These are phyloP conservation scores for Talaromyces ruber DNA, from an alignment of 495 filamentous ascomycete genomes.

Conservation along the genomic window DNA sequence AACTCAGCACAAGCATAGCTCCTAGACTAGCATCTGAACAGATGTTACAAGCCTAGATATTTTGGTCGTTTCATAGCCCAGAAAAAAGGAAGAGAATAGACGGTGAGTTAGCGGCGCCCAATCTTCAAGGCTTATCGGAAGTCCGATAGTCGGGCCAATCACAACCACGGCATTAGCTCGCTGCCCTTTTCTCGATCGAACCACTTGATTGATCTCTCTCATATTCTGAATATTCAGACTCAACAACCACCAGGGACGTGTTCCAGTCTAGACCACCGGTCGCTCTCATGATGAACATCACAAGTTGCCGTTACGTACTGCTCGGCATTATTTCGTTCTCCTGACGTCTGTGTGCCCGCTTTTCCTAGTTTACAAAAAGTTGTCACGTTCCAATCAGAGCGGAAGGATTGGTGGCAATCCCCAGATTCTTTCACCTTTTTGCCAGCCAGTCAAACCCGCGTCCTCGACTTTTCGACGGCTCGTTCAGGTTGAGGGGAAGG, in stretches of 20 bases:
- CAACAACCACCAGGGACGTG: background rate
- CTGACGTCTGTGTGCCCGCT: background rate
- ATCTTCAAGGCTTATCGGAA: background rate
- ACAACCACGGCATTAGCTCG: background rate
- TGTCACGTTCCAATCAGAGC: constrained; percentile 1
- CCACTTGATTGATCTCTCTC: background rate
- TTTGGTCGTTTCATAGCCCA: too few species aligned
- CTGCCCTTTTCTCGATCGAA: background rate
- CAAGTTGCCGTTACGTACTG: background rate
- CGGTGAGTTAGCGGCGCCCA: background rate
- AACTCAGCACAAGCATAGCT: background rate
- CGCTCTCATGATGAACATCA: background rate
- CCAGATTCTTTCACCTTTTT: background rate
- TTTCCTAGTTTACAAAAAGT: background rate
- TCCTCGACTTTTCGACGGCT: background rate
- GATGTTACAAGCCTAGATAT: too few species aligned
- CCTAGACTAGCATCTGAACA: background rate
- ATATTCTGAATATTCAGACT: background rate
- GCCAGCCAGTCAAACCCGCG: background rate
- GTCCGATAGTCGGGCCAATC: background rate
- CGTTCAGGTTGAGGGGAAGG: background rate
- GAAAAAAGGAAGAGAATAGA: too few species aligned
- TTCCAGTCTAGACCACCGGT: background rate
- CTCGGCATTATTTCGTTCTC: background rate
- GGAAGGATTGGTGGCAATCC: background rate